phyloP scores from a whole-genome alignment of 1,139 yeast species.

The Debaryomycetaceae sp. region DNA sequence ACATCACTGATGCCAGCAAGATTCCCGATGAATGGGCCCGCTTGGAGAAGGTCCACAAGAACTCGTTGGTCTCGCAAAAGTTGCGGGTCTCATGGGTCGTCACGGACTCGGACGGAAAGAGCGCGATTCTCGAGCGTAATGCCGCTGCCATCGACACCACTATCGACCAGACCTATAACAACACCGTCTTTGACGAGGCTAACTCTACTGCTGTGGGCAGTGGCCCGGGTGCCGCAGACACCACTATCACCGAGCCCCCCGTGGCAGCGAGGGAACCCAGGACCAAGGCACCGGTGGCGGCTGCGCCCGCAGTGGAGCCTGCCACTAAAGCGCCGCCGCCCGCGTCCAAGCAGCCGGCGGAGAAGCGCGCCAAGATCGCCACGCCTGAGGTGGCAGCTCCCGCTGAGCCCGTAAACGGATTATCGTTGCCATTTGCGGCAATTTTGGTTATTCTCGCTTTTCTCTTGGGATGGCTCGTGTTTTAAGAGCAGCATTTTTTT shows the following conservation, averaged over 20 bases:
- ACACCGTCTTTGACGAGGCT: not conserved
- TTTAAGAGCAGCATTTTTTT: too few relatives aligned
- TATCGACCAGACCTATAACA: not conserved
- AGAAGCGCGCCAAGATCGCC: conserved; percentile 4
- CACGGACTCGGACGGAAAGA: conserved; percentile 15
- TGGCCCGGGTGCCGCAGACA: not conserved
- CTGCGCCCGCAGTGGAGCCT: conserved; percentile 7
- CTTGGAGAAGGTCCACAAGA: conserved; percentile 53
- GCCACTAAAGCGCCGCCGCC: conserved; percentile 3
- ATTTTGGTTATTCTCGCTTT: conserved; percentile 45
- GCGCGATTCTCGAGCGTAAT: conserved; percentile 1
- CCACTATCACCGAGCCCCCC: not conserved
- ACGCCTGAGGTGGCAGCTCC: conserved; percentile 7
- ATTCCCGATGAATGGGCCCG: conserved; percentile 60
- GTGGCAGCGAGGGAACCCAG: not conserved
- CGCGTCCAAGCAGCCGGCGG: conserved; percentile 7
- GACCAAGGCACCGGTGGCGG: conserved; percentile 4
- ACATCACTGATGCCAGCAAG: conserved; percentile 38
- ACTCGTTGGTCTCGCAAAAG: conserved; percentile 57
- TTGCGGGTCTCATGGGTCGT: conserved; percentile 62
- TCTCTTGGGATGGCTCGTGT: conserved; percentile 50
- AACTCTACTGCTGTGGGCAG: not conserved
- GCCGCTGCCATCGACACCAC: conserved; percentile 1
- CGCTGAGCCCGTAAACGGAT: conserved; percentile 31
- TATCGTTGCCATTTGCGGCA: conserved; percentile 42